A percentile compares a stretch with the other conserved stretches of the same genome.
Conservation (phyloP, 352 stramenopile genomes). For the Phytopythium litorale region DNA sequence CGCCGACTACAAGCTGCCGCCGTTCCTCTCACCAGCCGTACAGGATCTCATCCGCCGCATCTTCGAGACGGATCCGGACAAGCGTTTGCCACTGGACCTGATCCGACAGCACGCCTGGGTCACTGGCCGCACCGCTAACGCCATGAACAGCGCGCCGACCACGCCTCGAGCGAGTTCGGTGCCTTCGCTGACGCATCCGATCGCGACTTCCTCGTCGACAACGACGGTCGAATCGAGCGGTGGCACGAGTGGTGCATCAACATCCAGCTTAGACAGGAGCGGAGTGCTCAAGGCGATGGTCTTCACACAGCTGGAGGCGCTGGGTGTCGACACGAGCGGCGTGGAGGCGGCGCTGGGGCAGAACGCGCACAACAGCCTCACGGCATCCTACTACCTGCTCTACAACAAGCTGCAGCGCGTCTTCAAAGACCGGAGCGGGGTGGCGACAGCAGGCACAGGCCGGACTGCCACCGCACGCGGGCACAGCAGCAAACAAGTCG, state of each 20-base stretch:
- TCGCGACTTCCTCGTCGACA: neutral
- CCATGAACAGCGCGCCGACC: neutral
- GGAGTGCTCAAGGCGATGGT: slow-evolving; percentile 32
- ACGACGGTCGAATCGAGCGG: neutral
- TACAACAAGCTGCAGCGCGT: slow-evolving; percentile 48
- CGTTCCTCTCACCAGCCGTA: slow-evolving; percentile 66
- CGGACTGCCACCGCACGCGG: neutral
- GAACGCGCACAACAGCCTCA: slow-evolving; percentile 63
- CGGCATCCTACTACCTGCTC: slow-evolving; percentile 76
- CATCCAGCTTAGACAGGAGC: neutral
- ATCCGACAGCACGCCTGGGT: slow-evolving; percentile 87
- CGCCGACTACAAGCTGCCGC: slow-evolving; percentile 81
- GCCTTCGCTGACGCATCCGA: slow-evolving; percentile 11
- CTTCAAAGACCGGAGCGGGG: slow-evolving; percentile 23
- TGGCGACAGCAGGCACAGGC: neutral
- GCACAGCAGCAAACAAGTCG: neutral
- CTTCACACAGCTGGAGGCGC: slow-evolving; percentile 40
- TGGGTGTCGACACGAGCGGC: slow-evolving; percentile 38
- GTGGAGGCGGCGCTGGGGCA: slow-evolving; percentile 41
- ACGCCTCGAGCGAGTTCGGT: slow-evolving; percentile 14
- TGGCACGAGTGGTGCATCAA: slow-evolving; percentile 1
- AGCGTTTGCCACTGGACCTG: slow-evolving; percentile 63
- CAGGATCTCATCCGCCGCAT: slow-evolving; percentile 83
- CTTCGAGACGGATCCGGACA: slow-evolving; percentile 81
- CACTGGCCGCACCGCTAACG: slow-evolving; percentile 6